phyloP scores from a whole-genome alignment of 805 yeast species.

The Candida sonorensis region DNA sequence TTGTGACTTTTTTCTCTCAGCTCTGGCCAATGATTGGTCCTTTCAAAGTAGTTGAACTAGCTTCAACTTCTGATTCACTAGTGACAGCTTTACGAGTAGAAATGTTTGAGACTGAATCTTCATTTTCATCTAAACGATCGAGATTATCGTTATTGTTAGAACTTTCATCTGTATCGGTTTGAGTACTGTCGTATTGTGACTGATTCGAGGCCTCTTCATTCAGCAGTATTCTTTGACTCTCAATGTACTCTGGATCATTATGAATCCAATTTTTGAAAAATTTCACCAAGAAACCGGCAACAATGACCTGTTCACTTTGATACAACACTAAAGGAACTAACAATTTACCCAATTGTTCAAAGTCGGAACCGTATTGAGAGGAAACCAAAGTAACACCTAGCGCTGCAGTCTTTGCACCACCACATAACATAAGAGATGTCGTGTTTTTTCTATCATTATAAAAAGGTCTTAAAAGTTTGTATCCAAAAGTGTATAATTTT shows the following conservation, averaged over 20 bases:
- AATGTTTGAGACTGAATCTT: no score
- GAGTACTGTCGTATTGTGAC: background rate
- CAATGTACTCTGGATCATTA: constrained; percentile 19
- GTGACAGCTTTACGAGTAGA: no score
- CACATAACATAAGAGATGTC: constrained; percentile 76
- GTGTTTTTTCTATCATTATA: constrained; percentile 68
- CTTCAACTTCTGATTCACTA: no score
- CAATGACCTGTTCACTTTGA: constrained; percentile 80
- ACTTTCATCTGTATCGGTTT: no score
- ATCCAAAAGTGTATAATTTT: constrained; percentile 36
- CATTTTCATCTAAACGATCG: no score
- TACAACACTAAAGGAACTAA: constrained; percentile 79
- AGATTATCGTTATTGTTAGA: no score
- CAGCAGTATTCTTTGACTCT: constrained; percentile 1
- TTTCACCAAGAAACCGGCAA: constrained; percentile 67
- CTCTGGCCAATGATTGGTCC: no score
- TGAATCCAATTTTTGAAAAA: constrained; percentile 67
- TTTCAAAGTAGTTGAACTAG: no score
- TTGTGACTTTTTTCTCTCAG: no score
- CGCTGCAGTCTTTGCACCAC: constrained; percentile 92
- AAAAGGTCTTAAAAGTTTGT: constrained; percentile 50
- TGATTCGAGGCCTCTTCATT: constrained; percentile 1
- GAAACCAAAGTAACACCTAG: constrained; percentile 80
- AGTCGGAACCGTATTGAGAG: constrained; percentile 51
- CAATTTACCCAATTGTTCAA: constrained; percentile 58